Base-by-base conservation (phyloP, 192 early-diverging fungal species). In the Backusella tuberculispora region DNA sequence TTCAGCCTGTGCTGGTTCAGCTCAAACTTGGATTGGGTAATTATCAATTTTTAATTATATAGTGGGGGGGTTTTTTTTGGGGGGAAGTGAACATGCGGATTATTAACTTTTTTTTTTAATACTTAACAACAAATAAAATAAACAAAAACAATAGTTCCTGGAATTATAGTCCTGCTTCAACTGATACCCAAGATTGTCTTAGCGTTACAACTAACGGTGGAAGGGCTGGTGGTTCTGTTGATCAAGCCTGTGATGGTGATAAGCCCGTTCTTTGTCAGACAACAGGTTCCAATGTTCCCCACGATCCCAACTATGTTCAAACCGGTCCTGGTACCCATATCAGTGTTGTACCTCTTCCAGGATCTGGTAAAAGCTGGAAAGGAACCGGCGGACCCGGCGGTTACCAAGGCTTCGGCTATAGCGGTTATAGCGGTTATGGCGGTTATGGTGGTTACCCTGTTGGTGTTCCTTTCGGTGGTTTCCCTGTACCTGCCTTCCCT, bases 1-100 rank as follows among this genome's bases (percentile, higher is more conserved):
- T 13, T 15, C 43, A 21, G 26, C 67, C 6, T 69, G 67, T 46
- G 10, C 5, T 6, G 44, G 44, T 13, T 24, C 67, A 45, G 13
- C 44, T 29, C 10, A 8, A 29, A 47, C 67, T 29, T 69, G 67
- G 67, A 69, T 69, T 46, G 40, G 67, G 67, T 69, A 56, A 21
- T 2, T 9, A 1, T 50, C 8, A 56, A 56, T 56, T n/a, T n/a
- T n/a, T n/a, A n/a, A n/a, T n/a, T n/a, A n/a, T n/a, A n/a, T n/a
- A n/a, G n/a, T n/a, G n/a, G n/a, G n/a, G n/a, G n/a, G n/a, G n/a
- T n/a, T n/a, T n/a, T n/a, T n/a, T n/a, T n/a, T n/a, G n/a, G n/a
- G n/a, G n/a, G n/a, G n/a, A n/a, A n/a, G n/a, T n/a, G n/a, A n/a
- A n/a, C n/a, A n/a, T n/a, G 8, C 13, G 38, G 1, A 66, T n/a